Percentiles rank a stretch among this genome's conserved stretches.
phyloP scores from a whole-genome alignment of 2,329 filamentous ascomycete species.

The Helicocarpus griseus region DNA sequence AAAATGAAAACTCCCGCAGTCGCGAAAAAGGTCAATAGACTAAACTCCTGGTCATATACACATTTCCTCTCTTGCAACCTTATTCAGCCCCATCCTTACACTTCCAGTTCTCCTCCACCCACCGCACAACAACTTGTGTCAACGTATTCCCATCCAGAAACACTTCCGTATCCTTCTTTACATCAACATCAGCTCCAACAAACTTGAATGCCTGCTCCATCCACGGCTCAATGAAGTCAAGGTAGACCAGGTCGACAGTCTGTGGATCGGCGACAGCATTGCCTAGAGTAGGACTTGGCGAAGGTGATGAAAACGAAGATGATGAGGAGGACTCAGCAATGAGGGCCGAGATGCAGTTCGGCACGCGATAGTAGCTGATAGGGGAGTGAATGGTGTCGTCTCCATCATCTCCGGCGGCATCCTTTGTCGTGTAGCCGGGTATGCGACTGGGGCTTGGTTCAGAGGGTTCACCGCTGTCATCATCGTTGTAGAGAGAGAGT shows the following conservation, averaged over 20 bases:
- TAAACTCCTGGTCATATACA: no score
- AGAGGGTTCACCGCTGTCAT: slow-evolving; percentile 12
- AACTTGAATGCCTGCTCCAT: slow-evolving; percentile 64
- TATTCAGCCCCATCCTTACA: slow-evolving; percentile 17
- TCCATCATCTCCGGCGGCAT: slow-evolving; percentile 73
- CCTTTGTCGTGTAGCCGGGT: slow-evolving; percentile 79
- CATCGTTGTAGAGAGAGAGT: background rate
- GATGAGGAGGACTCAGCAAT: slow-evolving; percentile 61
- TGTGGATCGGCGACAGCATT: slow-evolving; percentile 37
- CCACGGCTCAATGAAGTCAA: slow-evolving; percentile 83
- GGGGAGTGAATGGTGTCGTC: slow-evolving; percentile 79
- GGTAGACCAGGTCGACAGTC: slow-evolving; percentile 80
- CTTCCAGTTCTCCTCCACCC: slow-evolving; percentile 49
- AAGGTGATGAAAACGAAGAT: no score
- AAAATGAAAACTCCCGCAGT: no score
- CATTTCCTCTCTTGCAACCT: no score
- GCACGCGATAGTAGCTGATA: slow-evolving; percentile 65
- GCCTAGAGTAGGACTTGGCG: no score
- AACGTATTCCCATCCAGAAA: slow-evolving; percentile 47
- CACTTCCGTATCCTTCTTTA: slow-evolving; percentile 38
- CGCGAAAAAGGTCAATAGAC: no score
- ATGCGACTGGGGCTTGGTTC: slow-evolving; percentile 35
- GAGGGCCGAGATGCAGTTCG: slow-evolving; percentile 72
- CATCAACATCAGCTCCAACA: slow-evolving; percentile 41
- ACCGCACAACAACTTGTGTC: slow-evolving; percentile 49